A percentile compares a stretch with the other conserved stretches of the same genome.
phyloP scores from a whole-genome alignment of 805 yeast genomes.

The Cyberlindnera euphorbiiphila region DNA sequence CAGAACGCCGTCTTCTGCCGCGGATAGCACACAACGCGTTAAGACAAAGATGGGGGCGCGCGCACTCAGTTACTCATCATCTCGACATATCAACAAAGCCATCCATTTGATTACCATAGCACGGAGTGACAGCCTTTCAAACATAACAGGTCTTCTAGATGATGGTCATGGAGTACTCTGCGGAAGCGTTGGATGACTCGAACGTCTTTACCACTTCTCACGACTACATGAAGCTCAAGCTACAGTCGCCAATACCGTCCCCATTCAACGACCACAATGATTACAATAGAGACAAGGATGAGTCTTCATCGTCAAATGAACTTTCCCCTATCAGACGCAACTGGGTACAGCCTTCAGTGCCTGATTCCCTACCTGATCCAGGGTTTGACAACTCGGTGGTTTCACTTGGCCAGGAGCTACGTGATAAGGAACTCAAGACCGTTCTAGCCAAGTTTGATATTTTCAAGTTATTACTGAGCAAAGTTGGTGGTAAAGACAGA shows the following conservation, averaged over 20 bases:
- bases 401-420: conserved; percentile 12
- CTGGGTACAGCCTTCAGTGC: background rate
- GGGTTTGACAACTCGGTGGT: conserved; percentile 8
- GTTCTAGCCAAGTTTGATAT: conserved; percentile 34
- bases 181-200: conserved; percentile 19
- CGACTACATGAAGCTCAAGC: conserved; percentile 18
- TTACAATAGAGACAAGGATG: conserved; percentile 1
- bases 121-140: too few species aligned
- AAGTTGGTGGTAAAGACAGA: conserved; percentile 67
- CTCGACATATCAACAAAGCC: too few species aligned
- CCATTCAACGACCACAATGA: conserved; percentile 13
- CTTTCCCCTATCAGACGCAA: conserved; percentile 14
- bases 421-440: conserved; percentile 9
- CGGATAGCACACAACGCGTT: too few species aligned
- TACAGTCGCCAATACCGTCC: conserved; percentile 25
- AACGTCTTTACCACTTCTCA: conserved; percentile 18
- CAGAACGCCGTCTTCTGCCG: too few species aligned
- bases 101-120: too few species aligned
- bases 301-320: conserved; percentile 1
- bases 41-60: too few species aligned
- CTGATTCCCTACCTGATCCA: too few species aligned
- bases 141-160: background rate
- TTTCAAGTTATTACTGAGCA: conserved; percentile 48
- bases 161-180: conserved; percentile 22
- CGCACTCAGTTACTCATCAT: too few species aligned